These are phyloP conservation scores for Aspergillus intermedius DNA, from an alignment of 2,329 filamentous ascomycete species.

Conservation along the genomic window DNA sequence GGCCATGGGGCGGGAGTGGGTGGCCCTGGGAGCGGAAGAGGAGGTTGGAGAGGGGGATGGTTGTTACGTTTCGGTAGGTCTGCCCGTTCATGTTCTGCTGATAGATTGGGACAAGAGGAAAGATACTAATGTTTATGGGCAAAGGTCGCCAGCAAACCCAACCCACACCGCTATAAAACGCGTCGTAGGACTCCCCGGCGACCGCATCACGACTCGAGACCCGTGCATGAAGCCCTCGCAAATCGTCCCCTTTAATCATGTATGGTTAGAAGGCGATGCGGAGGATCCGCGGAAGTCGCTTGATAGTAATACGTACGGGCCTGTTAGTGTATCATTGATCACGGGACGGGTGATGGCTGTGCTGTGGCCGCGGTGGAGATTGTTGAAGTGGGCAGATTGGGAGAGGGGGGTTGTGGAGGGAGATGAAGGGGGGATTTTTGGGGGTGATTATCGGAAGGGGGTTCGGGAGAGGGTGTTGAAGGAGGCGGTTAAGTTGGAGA, in stretches of 20 bases:
- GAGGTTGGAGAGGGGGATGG: constrained; percentile 62
- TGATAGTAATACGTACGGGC: constrained; percentile 89
- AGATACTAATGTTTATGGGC: neutral
- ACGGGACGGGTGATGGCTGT: constrained; percentile 68
- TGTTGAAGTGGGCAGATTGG: constrained; percentile 34
- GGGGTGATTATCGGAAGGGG: constrained; percentile 25
- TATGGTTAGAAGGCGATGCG: constrained; percentile 94
- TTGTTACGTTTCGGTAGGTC: constrained; percentile 56
- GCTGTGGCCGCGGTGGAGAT: constrained; percentile 53
- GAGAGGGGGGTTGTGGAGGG: constrained; percentile 23
- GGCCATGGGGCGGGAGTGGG: constrained; percentile 43
- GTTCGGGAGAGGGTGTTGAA: constrained; percentile 32
- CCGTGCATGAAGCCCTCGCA: constrained; percentile 51
- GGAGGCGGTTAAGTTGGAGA: constrained; percentile 31
- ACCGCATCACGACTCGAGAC: constrained; percentile 61
- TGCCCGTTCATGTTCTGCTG: neutral
- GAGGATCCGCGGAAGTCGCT: constrained; percentile 56
- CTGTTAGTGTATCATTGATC: constrained; percentile 68
- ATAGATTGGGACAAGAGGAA: neutral
- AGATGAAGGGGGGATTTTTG: constrained; percentile 16
- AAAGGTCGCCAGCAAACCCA: constrained; percentile 64
- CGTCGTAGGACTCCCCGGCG: constrained; percentile 73
- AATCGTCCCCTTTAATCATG: constrained; percentile 71
- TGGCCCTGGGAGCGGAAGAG: constrained; percentile 45
- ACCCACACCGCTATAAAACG: constrained; percentile 71